phyloP scores from a whole-genome alignment of 1,284 basidiomycete species.

The Violaceomyces palustris region DNA sequence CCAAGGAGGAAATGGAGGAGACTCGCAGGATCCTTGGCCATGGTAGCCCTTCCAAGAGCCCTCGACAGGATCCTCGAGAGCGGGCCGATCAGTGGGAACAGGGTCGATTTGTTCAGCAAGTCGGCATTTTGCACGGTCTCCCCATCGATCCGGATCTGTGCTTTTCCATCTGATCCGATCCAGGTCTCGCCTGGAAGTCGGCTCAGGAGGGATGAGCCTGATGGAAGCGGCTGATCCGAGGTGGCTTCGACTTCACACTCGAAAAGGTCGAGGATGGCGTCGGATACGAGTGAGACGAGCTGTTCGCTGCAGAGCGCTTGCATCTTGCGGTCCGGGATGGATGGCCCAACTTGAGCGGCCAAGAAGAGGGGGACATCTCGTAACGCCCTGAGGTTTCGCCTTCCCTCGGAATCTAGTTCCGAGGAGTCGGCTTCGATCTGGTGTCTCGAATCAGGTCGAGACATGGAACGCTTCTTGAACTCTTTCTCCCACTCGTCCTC shows the following conservation, averaged over 20 bases:
- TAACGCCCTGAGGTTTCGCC: too few species aligned
- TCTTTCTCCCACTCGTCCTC: constrained; percentile 38
- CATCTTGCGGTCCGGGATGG: constrained; percentile 29
- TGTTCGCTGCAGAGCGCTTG: constrained; percentile 19
- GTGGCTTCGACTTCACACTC: constrained; percentile 10
- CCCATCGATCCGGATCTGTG: constrained; percentile 1
- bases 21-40: constrained; percentile 12
- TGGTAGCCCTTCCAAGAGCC: constrained; percentile 24
- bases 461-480: constrained; percentile 28
- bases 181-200: too few species aligned
- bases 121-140: constrained; percentile 4
- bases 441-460: too few species aligned
- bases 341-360: constrained; percentile 27
- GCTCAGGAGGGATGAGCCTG: constrained; percentile 3
- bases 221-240: too few species aligned
- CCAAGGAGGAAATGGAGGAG: constrained; percentile 22
- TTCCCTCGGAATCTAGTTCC: too few species aligned
- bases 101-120: constrained; percentile 9
- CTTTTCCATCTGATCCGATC: too few species aligned
- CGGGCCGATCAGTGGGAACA: constrained; percentile 38
- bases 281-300: constrained; percentile 20
- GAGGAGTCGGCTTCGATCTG: too few species aligned
- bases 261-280: constrained; percentile 30
- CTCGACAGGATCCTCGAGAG: constrained; percentile 39
- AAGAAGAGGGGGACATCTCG: constrained; percentile 31